Evolutionary conservation across 2,329 filamentous ascomycete species (phyloP).

Genomic region (Ceratocystis harringtonii): DNA sequence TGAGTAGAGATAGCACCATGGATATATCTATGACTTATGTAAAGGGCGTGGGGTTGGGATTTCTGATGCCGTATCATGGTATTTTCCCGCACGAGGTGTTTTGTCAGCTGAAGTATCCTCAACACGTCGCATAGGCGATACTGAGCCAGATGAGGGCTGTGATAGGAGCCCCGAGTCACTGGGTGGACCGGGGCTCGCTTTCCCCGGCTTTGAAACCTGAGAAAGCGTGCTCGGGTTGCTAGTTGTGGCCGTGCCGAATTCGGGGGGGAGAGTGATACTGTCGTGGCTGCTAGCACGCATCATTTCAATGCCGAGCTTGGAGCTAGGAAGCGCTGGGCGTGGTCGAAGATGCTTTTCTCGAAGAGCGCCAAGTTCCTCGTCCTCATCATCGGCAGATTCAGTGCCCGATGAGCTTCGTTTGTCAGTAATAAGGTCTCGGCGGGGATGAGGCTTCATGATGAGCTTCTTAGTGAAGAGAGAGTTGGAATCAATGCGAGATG

Average conservation of each 20-base stretch:
- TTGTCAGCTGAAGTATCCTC: conserved; percentile 6
- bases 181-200: neutral
- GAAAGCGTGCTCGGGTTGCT: neutral
- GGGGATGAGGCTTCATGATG: conserved; percentile 6
- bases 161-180: neutral
- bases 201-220: neutral
- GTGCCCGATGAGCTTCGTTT: conserved; percentile 37
- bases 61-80: neutral
- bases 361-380: conserved; percentile 61
- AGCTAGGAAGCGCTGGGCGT: conserved; percentile 52
- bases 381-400: conserved; percentile 88
- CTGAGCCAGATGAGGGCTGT: conserved; percentile 8
- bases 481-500: conserved; percentile 5
- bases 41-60: conserved; percentile 11
- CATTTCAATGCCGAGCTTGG: conserved; percentile 92
- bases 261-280: conserved; percentile 45
- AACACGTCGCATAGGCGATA: neutral
- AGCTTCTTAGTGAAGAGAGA: conserved; percentile 10
- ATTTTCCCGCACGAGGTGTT: conserved; percentile 12
- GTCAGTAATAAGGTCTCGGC: conserved; percentile 34
- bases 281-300: conserved; percentile 93
- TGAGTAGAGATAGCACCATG: neutral
- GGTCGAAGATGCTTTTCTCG: conserved; percentile 35
- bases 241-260: conserved; percentile 25
- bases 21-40: conserved; percentile 3